Base-by-base conservation (phyloP, 2,329 filamentous ascomycete species). In the Alternaria rosae region DNA sequence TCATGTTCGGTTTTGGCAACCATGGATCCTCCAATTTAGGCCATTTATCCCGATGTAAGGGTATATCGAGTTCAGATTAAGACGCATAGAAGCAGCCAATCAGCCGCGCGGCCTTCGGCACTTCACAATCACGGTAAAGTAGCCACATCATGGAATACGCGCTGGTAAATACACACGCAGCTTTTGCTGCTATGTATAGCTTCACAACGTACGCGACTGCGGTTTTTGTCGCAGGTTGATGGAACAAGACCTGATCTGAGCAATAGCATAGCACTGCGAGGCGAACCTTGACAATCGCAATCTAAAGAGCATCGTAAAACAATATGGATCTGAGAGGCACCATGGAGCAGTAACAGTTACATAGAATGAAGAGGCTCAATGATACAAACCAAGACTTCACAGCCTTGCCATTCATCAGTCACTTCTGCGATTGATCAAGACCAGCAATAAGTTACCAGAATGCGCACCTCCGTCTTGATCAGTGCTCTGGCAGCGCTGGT, bases 11-110 rank as follows among this genome's bases (percentile, higher is more conserved):
- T 30, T 11, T 23, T 44, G 28, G 47, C 38, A 25, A 17, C 30
- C 38, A 45, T 15, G 30, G 25, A 20, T 43, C 11, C 54, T 48
- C 42, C 51, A 61, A 50, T 65, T 62, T 66, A 47, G 69, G 52
- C 58, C 61, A 59, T 65, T 25, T 61, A 56, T 21, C 57, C 26
- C 53, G 51, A 61, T 48, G 55, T 58, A 52, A 42, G 28, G 44
- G 44, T 63, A 69, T 67, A 69, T 64, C 61, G 70, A 52, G 52
- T 62, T 60, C 62, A 75, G 38, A 74, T 74, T 73, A 68, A 66
- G 54, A 54, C 20, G 32, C 41, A 25, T 42, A 6, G 20, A 25
- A 47, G 20, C 57, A 47, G 58, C 71, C 72, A 75, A 74, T 70
- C 64, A 70, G 48, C 62, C 32, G 9, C 23, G 6, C 35, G 13